These are phyloP conservation scores for Verticillium longisporum DNA, from an alignment of 2,329 filamentous ascomycete species.

Conservation along the genomic window DNA sequence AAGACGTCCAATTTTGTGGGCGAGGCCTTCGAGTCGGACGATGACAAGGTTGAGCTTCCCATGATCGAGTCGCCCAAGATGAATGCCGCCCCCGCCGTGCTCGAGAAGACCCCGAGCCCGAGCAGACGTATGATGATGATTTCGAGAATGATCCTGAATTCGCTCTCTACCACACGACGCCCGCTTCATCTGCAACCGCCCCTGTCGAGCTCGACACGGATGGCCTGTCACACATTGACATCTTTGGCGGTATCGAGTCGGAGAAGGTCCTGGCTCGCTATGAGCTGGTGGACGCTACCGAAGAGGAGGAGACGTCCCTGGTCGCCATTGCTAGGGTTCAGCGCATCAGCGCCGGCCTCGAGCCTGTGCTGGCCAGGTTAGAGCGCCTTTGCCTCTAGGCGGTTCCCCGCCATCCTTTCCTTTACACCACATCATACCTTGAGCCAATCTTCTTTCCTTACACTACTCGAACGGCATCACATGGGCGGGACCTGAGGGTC, in stretches of 20 bases:
- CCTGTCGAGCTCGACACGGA: conserved; percentile 35
- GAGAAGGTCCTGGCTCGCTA: conserved; percentile 59
- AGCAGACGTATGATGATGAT: conserved; percentile 38
- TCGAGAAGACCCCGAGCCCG: conserved; percentile 13
- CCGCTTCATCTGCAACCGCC: conserved; percentile 16
- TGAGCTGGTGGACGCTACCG: conserved; percentile 55
- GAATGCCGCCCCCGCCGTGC: conserved; percentile 20
- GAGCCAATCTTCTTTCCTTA: not conserved
- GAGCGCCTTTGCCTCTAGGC: conserved; percentile 19
- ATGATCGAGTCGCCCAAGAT: conserved; percentile 41
- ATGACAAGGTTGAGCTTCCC: conserved; percentile 51
- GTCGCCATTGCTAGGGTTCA: conserved; percentile 43
- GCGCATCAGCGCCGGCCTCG: conserved; percentile 35
- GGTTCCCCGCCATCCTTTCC: not conserved
- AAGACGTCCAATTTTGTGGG: conserved; percentile 56
- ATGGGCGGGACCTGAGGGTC: not conserved
- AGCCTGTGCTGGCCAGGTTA: conserved; percentile 27
- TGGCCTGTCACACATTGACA: conserved; percentile 28
- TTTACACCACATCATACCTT: not conserved
- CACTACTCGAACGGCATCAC: not conserved
- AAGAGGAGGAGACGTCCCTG: conserved; percentile 37
- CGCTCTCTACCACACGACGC: conserved; percentile 48
- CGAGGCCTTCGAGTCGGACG: conserved; percentile 32
- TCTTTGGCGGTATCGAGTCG: conserved; percentile 48
- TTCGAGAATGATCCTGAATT: conserved; percentile 59